A percentile compares a stretch with the other conserved stretches of the same genome.
Evolutionary conservation across 768 basidiomycete genomes (phyloP).

Genomic region (Cubamyces sp.): DNA sequence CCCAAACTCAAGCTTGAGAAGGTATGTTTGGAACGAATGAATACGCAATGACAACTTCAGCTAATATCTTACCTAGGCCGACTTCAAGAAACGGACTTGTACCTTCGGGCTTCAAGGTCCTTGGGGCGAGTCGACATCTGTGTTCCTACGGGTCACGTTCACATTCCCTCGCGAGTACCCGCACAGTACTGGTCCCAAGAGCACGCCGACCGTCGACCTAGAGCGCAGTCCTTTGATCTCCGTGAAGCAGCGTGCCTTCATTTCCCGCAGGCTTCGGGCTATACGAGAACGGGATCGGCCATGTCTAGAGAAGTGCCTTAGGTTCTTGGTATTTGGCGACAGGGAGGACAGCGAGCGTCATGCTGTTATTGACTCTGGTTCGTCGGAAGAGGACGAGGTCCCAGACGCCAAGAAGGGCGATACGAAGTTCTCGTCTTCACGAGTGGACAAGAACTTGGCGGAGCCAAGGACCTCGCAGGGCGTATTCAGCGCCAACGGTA

Average conservation of each 20-base stretch:
- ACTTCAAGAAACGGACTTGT: constrained; percentile 77
- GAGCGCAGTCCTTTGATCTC: constrained; percentile 85
- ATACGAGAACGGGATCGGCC: constrained; percentile 77
- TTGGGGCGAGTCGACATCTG: constrained; percentile 85
- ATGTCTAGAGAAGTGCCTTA: constrained; percentile 81
- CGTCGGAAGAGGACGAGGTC: constrained; percentile 68
- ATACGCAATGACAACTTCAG: background rate
- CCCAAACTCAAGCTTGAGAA: constrained; percentile 87
- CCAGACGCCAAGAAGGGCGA: constrained; percentile 47
- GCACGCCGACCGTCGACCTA: constrained; percentile 76
- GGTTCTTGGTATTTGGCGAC: constrained; percentile 75
- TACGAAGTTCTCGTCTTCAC: constrained; percentile 54
- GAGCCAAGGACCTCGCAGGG: constrained; percentile 89
- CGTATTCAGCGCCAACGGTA: constrained; percentile 88
- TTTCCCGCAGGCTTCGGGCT: constrained; percentile 74
- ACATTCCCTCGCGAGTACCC: constrained; percentile 88
- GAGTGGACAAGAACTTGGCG: constrained; percentile 75
- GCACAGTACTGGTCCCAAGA: constrained; percentile 58
- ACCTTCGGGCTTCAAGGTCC: constrained; percentile 88
- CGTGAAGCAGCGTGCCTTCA: constrained; percentile 73
- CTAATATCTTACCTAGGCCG: constrained; percentile 47
- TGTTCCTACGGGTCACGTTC: constrained; percentile 88
- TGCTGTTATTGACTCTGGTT: constrained; percentile 56
- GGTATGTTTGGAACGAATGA: constrained; percentile 42
- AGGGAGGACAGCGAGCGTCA: constrained; percentile 46